These are phyloP conservation scores for Gyromitra esculenta DNA, from an alignment of 2,329 filamentous ascomycete species.

Conservation along the genomic window DNA sequence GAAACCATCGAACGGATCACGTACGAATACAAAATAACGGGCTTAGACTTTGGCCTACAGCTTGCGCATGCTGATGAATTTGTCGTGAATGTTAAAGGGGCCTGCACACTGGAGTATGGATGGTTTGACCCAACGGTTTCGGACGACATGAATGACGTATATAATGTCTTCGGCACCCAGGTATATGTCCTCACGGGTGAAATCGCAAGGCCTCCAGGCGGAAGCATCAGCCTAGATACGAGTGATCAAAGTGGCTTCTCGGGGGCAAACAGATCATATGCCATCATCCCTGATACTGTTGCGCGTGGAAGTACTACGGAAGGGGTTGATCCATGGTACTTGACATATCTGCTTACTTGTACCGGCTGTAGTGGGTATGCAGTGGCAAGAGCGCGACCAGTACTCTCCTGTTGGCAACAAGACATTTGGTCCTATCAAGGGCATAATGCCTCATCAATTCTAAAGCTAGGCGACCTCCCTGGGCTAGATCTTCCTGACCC, in stretches of 20 bases:
- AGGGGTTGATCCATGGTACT: conserved; percentile 39
- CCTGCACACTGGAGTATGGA: conserved; percentile 23
- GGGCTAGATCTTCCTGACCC: conserved; percentile 4
- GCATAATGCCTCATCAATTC: background rate
- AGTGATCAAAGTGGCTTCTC: too few species aligned
- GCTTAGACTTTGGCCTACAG: conserved; percentile 37
- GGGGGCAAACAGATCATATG: conserved; percentile 10
- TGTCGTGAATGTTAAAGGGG: background rate
- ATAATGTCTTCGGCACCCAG: background rate
- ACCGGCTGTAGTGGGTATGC: background rate
- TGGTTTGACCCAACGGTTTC: background rate
- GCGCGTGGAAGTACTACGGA: conserved; percentile 10
- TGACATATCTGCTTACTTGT: background rate
- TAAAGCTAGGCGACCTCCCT: background rate
- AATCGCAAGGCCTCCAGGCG: background rate
- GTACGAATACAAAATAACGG: conserved; percentile 36
- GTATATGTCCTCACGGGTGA: background rate
- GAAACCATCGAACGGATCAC: background rate
- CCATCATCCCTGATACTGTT: conserved; percentile 36
- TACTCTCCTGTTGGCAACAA: conserved; percentile 33
- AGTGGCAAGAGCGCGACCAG: conserved; percentile 11
- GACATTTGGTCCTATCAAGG: conserved; percentile 28
- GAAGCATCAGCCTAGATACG: background rate
- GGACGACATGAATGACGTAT: background rate
- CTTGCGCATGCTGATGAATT: conserved; percentile 17